These are phyloP conservation scores for Agrocybe praecox DNA, from an alignment of 768 basidiomycete genomes.

Conservation along the genomic window DNA sequence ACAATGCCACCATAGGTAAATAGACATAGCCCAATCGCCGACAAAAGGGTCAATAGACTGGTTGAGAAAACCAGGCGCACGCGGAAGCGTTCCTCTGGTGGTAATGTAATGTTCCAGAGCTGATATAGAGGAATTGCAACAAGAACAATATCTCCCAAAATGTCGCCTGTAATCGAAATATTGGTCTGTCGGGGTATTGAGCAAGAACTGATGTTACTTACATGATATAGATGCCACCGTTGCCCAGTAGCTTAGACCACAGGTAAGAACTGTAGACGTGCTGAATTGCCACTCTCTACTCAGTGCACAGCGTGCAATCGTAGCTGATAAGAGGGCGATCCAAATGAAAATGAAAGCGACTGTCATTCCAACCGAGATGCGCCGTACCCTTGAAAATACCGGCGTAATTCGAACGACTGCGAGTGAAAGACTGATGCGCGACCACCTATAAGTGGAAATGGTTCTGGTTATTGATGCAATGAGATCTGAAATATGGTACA, in stretches of 20 bases:
- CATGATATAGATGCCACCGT: neutral
- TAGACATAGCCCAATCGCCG: neutral
- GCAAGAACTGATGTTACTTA: neutral
- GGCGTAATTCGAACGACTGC: constrained; percentile 7
- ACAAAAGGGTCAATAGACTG: constrained; percentile 4
- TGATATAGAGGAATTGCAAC: constrained; percentile 2
- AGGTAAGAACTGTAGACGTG: neutral
- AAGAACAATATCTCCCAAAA: neutral
- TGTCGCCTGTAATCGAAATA: constrained; percentile 1
- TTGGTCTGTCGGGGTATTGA: neutral
- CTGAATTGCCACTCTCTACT: constrained; percentile 3
- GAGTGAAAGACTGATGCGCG: constrained; percentile 7
- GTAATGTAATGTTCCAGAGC: constrained; percentile 4
- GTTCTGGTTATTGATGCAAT: too few species aligned
- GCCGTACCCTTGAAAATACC: neutral
- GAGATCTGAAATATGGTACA: too few species aligned
- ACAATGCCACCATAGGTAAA: constrained; percentile 1
- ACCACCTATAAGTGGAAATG: constrained; percentile 5
- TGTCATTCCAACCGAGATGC: neutral
- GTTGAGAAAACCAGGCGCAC: constrained; percentile 10
- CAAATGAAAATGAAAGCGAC: constrained; percentile 1
- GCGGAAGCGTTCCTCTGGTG: neutral
- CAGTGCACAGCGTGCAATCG: neutral
- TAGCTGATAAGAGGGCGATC: neutral
- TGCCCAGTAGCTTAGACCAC: neutral